phyloP scores from a whole-genome alignment of 805 yeast species.

The Candida manassasensis region DNA sequence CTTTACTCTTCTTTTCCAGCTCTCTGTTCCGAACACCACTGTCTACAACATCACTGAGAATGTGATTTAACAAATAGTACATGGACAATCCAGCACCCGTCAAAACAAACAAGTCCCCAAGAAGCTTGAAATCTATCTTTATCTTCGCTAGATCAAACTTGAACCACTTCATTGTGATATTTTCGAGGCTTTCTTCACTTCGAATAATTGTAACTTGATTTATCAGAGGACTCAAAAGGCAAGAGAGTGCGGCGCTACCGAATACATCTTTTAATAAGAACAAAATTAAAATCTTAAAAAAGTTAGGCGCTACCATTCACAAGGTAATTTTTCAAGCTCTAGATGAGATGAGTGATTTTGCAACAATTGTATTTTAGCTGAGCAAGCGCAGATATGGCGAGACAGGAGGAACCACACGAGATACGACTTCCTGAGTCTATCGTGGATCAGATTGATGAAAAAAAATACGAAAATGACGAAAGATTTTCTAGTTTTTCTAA shows the following conservation, averaged over 20 bases:
- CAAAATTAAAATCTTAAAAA: no score
- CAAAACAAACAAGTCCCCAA: slow-evolving; percentile 39
- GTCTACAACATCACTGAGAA: slow-evolving; percentile 33
- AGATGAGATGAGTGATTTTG: slow-evolving; percentile 1
- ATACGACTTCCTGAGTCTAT: slow-evolving; percentile 53
- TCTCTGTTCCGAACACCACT: slow-evolving; percentile 44
- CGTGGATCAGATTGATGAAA: slow-evolving; percentile 48
- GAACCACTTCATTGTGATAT: slow-evolving; percentile 17
- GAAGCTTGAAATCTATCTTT: slow-evolving; percentile 34
- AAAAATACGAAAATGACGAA: slow-evolving; percentile 20
- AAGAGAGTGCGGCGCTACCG: background rate
- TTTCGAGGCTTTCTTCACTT: background rate
- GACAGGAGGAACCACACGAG: slow-evolving; percentile 29
- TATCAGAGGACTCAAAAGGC: no score
- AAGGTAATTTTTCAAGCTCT: background rate
- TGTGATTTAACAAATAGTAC: slow-evolving; percentile 52
- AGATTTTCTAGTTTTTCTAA: slow-evolving; percentile 14
- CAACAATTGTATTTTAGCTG: background rate
- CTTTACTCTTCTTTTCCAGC: slow-evolving; percentile 58
- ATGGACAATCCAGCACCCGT: slow-evolving; percentile 65
- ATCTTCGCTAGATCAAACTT: slow-evolving; percentile 30
- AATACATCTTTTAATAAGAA: no score
- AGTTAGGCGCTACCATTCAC: background rate
- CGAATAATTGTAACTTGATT: background rate
- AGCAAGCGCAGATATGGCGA: background rate